A percentile compares a stretch with the other conserved stretches of the same genome.
phyloP scores from a whole-genome alignment of 176 grass and related monocot species.

The Carex kokanica region DNA sequence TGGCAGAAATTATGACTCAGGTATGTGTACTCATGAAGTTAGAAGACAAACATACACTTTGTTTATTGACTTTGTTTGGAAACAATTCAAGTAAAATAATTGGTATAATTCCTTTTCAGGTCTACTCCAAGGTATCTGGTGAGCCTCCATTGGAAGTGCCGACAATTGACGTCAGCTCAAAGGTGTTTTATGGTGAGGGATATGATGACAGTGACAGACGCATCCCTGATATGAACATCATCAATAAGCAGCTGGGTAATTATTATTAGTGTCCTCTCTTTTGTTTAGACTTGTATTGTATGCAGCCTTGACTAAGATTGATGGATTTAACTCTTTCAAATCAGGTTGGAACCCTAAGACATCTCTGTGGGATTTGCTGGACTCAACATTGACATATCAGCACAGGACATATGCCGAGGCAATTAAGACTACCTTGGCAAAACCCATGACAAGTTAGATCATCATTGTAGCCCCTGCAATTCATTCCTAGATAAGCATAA shows the following conservation, averaged over 20 bases:
- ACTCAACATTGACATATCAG: conserved; percentile 86
- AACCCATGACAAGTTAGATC: conserved; percentile 57
- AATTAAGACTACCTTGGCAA: conserved; percentile 61
- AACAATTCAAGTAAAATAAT: background rate
- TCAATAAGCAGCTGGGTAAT: conserved; percentile 93
- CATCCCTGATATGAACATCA: conserved; percentile 82
- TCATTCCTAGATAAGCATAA: conserved; percentile 7
- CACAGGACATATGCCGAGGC: conserved; percentile 95
- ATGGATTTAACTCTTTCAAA: conserved; percentile 4
- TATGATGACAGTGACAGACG: conserved; percentile 94
- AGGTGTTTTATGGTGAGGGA: conserved; percentile 91
- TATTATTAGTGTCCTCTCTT: background rate
- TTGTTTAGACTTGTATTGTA: background rate
- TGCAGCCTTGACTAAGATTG: background rate
- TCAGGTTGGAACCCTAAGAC: conserved; percentile 97
- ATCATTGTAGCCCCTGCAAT: conserved; percentile 3
- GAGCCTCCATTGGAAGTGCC: conserved; percentile 64
- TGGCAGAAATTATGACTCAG: conserved; percentile 90
- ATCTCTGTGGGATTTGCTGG: conserved; percentile 72
- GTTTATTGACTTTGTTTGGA: background rate
- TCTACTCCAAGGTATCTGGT: conserved; percentile 72
- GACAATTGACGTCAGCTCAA: conserved; percentile 72
- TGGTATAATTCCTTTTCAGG: conserved; percentile 38
- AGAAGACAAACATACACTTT: background rate
- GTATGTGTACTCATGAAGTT: conserved; percentile 17